phyloP scores from a whole-genome alignment of 176 grass and related monocot genomes.

The Triticum timopheevii region DNA sequence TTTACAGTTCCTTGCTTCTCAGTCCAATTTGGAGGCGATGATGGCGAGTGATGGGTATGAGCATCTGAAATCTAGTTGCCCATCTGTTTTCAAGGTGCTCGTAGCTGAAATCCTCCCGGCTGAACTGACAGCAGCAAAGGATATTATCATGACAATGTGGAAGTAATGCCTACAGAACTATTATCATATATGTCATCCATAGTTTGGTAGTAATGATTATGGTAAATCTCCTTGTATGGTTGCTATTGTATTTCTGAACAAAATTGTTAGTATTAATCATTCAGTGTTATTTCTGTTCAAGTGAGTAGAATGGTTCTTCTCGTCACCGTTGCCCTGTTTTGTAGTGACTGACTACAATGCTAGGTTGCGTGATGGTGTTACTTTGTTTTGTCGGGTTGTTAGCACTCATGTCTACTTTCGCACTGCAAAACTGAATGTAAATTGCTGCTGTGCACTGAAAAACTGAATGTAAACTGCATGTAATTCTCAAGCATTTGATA shows the following conservation, averaged over 20 bases:
- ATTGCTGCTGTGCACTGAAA: too few species aligned
- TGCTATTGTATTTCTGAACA: background rate
- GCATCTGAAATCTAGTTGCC: conserved; percentile 1
- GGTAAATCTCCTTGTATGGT: background rate
- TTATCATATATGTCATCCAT: background rate
- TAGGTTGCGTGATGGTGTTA: background rate
- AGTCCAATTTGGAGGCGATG: background rate
- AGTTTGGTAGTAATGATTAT: background rate
- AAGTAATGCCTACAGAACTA: background rate
- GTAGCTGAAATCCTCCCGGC: background rate
- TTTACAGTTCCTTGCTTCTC: background rate
- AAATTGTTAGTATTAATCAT: background rate
- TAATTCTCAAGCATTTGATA: too few species aligned
- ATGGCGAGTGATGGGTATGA: background rate
- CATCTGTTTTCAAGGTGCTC: background rate
- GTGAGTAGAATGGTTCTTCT: background rate
- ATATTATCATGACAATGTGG: background rate
- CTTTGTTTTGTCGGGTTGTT: background rate
- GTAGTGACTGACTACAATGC: background rate
- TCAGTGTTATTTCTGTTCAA: background rate
- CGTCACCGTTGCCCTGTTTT: background rate
- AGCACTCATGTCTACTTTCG: background rate
- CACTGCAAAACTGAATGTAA: background rate
- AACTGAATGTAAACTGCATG: too few species aligned
- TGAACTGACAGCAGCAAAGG: background rate